Evolutionary conservation across 75 land plant species (phyloP).

Genomic region (Chamaecyparis obtusa): DNA sequence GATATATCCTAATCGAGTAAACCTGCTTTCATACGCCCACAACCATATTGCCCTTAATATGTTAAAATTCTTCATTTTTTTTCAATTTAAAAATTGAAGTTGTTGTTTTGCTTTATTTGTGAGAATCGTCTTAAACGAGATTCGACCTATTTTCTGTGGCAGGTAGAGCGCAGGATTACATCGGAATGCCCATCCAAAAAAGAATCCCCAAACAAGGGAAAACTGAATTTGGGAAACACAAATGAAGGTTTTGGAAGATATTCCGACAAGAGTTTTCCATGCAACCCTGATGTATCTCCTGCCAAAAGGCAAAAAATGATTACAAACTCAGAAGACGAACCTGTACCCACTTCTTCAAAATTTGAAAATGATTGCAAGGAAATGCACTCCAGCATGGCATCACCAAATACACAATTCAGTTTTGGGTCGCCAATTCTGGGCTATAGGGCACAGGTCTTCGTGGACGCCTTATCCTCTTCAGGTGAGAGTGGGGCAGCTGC

Average conservation of each 20-base stretch:
- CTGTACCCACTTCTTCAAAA: neutral
- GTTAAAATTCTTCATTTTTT: too few species aligned
- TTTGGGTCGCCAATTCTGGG: neutral
- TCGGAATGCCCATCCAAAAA: neutral
- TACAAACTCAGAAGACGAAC: neutral
- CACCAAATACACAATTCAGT: neutral
- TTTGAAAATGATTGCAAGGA: neutral
- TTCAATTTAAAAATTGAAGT: too few species aligned
- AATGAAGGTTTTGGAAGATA: neutral
- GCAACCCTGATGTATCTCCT: neutral
- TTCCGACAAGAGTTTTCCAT: neutral
- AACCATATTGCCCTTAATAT: too few species aligned
- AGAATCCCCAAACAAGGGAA: too few species aligned
- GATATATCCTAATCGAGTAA: too few species aligned
- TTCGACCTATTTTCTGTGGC: neutral
- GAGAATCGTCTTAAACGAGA: neutral
- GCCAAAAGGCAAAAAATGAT: neutral
- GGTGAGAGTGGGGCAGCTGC: neutral
- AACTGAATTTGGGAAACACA: neutral
- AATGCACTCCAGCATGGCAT: neutral
- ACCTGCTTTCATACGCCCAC: too few species aligned
- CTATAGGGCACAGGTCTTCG: neutral
- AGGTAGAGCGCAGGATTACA: slow-evolving; percentile 4
- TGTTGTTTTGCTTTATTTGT: neutral
- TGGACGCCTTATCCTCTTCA: neutral